Evolutionary conservation across 495 filamentous ascomycete species (phyloP), one percentile per base, ranked within the genome.

Genomic region (Platismatia glauca): DNA sequence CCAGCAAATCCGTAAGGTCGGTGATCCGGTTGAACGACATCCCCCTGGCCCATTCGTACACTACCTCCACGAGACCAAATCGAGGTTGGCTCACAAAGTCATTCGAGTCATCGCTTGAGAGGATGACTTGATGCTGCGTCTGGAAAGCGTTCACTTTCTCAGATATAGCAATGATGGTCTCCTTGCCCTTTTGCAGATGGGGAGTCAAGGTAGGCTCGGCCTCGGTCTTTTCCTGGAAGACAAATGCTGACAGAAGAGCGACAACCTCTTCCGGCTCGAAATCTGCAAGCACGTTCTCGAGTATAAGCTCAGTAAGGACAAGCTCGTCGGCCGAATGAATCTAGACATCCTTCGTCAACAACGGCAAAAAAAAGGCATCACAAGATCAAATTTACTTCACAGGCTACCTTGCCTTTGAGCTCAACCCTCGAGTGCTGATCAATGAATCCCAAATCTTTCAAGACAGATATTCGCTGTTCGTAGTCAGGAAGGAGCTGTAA

Each of bases 1-100:
- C 94, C 68, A 97, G 83, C 55, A 98, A 93, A 70, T 98, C 94
- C 34, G 94, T 98, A 60, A 98, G 77, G 64, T 95, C 90, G 1
- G 92, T 97, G 67, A 98, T 98, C 59, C 95, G 92, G 73, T 91
- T 95, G 81, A 98, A 98, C 37, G 89, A 89, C 91, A 97, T 96
- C 27, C 94, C 94, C 61, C 89, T 82, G 2, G 94, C 95, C 94
- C 94, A 98, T 75, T 98, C 94, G 71, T 97, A 96, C 20, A 98
- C 94, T 0, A 98, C 95, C 73, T 98, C 95, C 68, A 95, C 90
- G 55, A 98, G 81, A 0, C 92, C 93, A 70, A 98, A 98, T 18
- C 91, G 82, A 12, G 91, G 90, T 48, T 85, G 79, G 66, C 83
- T 89, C 52, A 88, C 89, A 68, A 97, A 97, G 72, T 98, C 91